Evolutionary conservation across 148 eudicot species (phyloP).

Genomic region (Mesembryanthemum crystallinum): DNA sequence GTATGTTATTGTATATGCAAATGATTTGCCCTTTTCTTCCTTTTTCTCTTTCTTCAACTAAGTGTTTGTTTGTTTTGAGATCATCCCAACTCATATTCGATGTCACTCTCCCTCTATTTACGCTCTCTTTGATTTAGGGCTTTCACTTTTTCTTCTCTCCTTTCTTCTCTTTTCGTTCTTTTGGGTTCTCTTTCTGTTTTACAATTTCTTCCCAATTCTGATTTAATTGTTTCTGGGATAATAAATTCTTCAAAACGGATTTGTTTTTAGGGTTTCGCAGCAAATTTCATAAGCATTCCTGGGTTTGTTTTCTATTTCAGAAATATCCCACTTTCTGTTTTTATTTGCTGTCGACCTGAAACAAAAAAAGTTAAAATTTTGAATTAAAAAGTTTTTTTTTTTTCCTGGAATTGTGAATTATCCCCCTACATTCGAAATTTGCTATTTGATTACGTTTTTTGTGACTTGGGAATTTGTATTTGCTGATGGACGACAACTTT

Average conservation of each 20-base stretch:
- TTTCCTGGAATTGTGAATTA: background rate
- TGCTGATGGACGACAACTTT: constrained; percentile 37
- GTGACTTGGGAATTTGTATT: constrained; percentile 12
- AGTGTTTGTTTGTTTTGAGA: background rate
- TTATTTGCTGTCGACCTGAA: constrained; percentile 23
- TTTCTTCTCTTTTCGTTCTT: background rate
- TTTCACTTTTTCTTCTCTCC: background rate
- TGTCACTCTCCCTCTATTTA: constrained; percentile 22
- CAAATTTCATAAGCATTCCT: constrained; percentile 11
- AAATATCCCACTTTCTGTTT: constrained; percentile 11
- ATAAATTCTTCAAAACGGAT: background rate
- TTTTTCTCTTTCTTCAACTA: too few species aligned
- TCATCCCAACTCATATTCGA: constrained; percentile 34
- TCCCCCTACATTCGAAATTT: background rate
- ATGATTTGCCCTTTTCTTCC: background rate
- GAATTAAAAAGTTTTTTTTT: background rate
- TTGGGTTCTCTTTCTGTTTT: constrained; percentile 15
- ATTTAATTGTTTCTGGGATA: too few species aligned
- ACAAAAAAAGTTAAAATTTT: constrained; percentile 16
- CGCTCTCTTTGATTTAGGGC: constrained; percentile 14
- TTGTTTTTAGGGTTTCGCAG: constrained; percentile 19
- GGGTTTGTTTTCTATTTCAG: constrained; percentile 18
- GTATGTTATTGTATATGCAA: background rate
- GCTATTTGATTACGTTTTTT: background rate
- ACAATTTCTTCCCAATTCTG: background rate